A percentile compares a stretch with the other conserved stretches of the same genome.
These are phyloP conservation scores for Apiospora arundinis DNA, from an alignment of 2,329 filamentous ascomycete genomes.

Conservation along the genomic window DNA sequence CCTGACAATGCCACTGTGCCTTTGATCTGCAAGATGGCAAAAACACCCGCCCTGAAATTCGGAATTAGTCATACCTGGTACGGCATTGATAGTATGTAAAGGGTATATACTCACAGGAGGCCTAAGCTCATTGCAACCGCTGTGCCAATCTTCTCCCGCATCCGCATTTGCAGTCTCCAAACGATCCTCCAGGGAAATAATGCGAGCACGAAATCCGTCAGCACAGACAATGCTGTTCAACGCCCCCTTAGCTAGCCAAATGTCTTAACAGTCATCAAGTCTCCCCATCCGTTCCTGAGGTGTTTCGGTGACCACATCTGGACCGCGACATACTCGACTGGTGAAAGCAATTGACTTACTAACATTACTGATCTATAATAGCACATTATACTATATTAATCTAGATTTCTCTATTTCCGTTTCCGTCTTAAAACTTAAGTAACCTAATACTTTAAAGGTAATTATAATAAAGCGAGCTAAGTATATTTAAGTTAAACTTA, in stretches of 20 bases:
- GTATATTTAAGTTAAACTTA: too few species aligned
- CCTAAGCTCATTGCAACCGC: slow-evolving; percentile 40
- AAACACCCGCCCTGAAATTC: neutral
- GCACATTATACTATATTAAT: too few species aligned
- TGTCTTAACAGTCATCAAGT: neutral
- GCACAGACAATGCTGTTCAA: slow-evolving; percentile 29
- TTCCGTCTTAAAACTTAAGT: too few species aligned
- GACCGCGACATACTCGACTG: too few species aligned
- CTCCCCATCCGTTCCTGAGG: neutral
- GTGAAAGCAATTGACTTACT: too few species aligned
- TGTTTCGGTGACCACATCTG: too few species aligned
- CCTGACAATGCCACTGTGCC: neutral
- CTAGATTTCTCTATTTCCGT: too few species aligned
- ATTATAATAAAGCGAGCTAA: too few species aligned
- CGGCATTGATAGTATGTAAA: too few species aligned
- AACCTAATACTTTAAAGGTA: too few species aligned
- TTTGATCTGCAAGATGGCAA: neutral
- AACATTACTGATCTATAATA: too few species aligned
- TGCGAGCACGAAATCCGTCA: slow-evolving; percentile 38
- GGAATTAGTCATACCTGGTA: too few species aligned
- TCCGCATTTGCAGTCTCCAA: slow-evolving; percentile 38
- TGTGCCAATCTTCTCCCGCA: slow-evolving; percentile 37
- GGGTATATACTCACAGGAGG: slow-evolving; percentile 37
- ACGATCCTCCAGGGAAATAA: slow-evolving; percentile 40
- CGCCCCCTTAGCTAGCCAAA: neutral